Conservation (phyloP, 495 filamentous ascomycete species). For the Chaetomium fimeti region DNA sequence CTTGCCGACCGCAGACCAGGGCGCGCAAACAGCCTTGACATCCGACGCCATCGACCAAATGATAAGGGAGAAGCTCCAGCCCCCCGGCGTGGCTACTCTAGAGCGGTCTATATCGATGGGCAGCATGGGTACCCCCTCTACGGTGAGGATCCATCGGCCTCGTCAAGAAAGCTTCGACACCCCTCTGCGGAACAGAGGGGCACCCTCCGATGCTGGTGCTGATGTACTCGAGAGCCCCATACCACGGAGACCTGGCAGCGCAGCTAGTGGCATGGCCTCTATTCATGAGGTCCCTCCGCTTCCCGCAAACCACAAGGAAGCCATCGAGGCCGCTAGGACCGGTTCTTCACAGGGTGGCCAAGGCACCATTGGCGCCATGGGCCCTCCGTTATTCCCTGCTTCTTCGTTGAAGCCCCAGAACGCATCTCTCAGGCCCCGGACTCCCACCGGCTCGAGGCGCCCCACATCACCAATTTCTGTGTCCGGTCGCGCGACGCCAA, state of each 20-base stretch:
- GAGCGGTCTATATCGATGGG: slow-evolving; percentile 27
- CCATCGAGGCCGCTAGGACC: slow-evolving; percentile 72
- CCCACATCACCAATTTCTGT: slow-evolving; percentile 42
- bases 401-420: slow-evolving; percentile 61
- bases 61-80: slow-evolving; percentile 47
- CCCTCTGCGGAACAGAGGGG: slow-evolving; percentile 38
- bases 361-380: slow-evolving; percentile 62
- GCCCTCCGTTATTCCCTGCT: slow-evolving; percentile 78
- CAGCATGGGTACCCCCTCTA: slow-evolving; percentile 35
- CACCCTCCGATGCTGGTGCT: slow-evolving; percentile 27
- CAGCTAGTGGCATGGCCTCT: slow-evolving; percentile 55
- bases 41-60: slow-evolving; percentile 68
- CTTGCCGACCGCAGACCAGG: slow-evolving; percentile 58
- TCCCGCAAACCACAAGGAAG: slow-evolving; percentile 76
- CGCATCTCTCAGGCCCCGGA: slow-evolving; percentile 61
- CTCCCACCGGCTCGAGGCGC: slow-evolving; percentile 53
- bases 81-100: slow-evolving; percentile 31
- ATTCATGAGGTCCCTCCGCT: slow-evolving; percentile 61
- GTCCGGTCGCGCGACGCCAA: slow-evolving; percentile 40
- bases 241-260: slow-evolving; percentile 62
- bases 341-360: slow-evolving; percentile 49
- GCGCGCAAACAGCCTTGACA: slow-evolving; percentile 72
- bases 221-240: slow-evolving; percentile 26
- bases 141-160: slow-evolving; percentile 37
- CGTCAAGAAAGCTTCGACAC: slow-evolving; percentile 45